phyloP scores from a whole-genome alignment of 345 rosid genomes.

The Salix arbutifolia region DNA sequence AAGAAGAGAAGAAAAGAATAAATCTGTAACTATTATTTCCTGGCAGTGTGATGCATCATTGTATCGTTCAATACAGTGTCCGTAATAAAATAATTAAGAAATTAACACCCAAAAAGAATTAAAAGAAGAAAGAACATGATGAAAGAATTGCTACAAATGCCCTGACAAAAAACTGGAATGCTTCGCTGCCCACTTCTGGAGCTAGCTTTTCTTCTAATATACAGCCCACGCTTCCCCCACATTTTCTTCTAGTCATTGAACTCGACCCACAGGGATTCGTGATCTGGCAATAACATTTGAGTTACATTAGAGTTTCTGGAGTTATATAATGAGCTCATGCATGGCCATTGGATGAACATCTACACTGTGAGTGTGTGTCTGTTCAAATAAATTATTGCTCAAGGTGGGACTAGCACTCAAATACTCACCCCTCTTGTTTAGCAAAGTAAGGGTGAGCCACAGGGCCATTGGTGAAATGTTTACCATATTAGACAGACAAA shows the following conservation, averaged over 20 bases:
- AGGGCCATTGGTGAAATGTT: background rate
- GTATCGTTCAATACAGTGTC: background rate
- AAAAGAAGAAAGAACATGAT: slow-evolving; percentile 26
- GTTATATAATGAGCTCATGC: background rate
- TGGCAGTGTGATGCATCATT: slow-evolving; percentile 1
- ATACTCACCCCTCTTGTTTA: background rate
- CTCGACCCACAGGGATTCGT: slow-evolving; percentile 5
- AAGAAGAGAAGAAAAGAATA: background rate
- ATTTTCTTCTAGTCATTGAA: slow-evolving; percentile 5
- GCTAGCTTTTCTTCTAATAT: slow-evolving; percentile 30
- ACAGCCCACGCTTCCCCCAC: slow-evolving; percentile 26
- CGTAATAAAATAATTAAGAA: background rate
- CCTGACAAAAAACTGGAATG: slow-evolving; percentile 12
- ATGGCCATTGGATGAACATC: background rate
- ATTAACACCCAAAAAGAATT: slow-evolving; percentile 7
- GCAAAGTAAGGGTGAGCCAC: background rate
- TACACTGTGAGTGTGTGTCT: background rate
- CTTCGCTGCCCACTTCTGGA: slow-evolving; percentile 27
- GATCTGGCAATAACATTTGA: slow-evolving; percentile 9
- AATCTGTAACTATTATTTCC: slow-evolving; percentile 8
- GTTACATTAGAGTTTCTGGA: background rate
- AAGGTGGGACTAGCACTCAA: background rate
- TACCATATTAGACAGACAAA: background rate
- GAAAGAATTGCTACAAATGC: slow-evolving; percentile 52
- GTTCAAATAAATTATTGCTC: background rate